Base-by-base conservation (phyloP, 192 early-diverging fungal genomes). In the Coemansia sp. region DNA sequence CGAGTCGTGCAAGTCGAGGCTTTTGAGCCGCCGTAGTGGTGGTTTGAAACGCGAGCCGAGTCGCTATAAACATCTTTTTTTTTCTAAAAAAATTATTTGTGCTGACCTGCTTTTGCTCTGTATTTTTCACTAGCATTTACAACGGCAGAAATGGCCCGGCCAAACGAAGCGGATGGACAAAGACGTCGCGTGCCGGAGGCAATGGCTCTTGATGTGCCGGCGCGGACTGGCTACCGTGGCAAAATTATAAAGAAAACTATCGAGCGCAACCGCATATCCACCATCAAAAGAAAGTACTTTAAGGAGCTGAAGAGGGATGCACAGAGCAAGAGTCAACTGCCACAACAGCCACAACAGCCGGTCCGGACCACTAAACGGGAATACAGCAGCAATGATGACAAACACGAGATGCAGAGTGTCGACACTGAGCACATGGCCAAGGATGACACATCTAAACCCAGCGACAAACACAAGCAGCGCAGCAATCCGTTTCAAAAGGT, bases 161-260 rank as follows among this genome's bases (percentile, higher is more conserved):
- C 38, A 4, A 51, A 31, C 31, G 59, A 68, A 17, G 40, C 51
- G 20, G 19, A 17, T 11, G 37, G 22, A 11, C 38, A 68, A 21
- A 59, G 76, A 42, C 71, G 76, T 17, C 70, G 62, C 15, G 71
- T 59, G 0, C 69, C 69, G 8, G 42, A 53, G 17, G 6, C 52
- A n/a, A 62, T 65, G 66, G 53, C 59, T n/a, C 60, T 79, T 23
- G 77, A 70, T 53, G 44, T 26, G 17, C 71, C 59, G 54, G 62
- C 55, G 48, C 71, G 68, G 55, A 60, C 23, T 50, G 58, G 59
- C 14, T 79, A 79, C 58, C 62, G 68, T 17, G 77, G 77, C 46
- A 69, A 64, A 22, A 42, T 74, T 11, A 67, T 79, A 46, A 79
- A 79, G 47, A 40, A 79, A 66, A 57, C 71, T 20, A 79, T 79